Base-by-base conservation (phyloP, 441 rosid species). In the Hura crepitans region DNA sequence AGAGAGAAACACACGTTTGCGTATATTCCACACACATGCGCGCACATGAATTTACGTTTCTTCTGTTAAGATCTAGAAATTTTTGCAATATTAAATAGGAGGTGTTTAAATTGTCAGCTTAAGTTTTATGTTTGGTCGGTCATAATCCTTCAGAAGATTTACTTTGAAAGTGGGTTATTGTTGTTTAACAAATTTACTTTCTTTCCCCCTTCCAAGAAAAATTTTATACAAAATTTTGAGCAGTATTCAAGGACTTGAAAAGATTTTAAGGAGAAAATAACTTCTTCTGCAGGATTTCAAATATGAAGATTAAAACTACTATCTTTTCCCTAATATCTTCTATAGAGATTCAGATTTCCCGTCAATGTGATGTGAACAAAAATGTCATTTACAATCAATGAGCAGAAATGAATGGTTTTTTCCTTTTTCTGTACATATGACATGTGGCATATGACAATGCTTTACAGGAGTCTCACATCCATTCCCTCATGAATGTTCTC, bases 401-500 rank as follows among this genome's bases (percentile, higher is more conserved):
- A 22, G 56, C 14, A 30, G 11, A 28, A 53, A 58, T 30, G 17
- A 27, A 30, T 50, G n/a, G 22, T 42, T 4, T 42, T 20, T 61
- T 39, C 20, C 17, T 56, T 25, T 56, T 53, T 51, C 1, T 18
- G 9, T 25, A 23, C 2, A 7, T 57, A 8, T 17, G 5, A 5
- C 39, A 3, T 1, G 10, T 45, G 39, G 9, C 39, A 27, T 9
- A 45, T 50, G 9, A 60, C 54, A 53, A 23, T 45, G 45, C 11
- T 23, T 30, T 42, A 1, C 22, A 90, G 97, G 98, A 96, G 81
- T 96, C 99, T 18, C 99, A 96, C 77, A 96, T 96, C 77, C 99
- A 96, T 83, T 96, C 99, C 47, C 90, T 96, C 67, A 80, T 96
- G 97, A 96, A 96, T 71, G 99, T 96, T 59, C 95, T 96, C 62